Evolutionary conservation across 257 asterid species (phyloP).

Genomic region (Oldenlandia corymbosa): DNA sequence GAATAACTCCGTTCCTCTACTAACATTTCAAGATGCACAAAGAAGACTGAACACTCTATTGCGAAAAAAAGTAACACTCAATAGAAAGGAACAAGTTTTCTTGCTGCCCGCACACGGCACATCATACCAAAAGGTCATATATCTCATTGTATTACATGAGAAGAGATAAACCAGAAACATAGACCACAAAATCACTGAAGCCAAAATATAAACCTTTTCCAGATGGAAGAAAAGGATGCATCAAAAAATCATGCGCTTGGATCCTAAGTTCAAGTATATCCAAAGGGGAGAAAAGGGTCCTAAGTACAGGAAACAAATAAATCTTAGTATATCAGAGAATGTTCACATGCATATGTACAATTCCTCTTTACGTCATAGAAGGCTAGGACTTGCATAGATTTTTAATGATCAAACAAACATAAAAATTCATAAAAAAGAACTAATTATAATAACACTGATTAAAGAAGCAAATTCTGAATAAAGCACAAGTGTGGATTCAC

Average conservation of each 20-base stretch:
- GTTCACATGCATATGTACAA: neutral
- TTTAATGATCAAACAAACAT: neutral
- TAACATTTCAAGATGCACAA: too few relatives aligned
- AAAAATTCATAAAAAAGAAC: neutral
- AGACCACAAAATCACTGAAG: too few relatives aligned
- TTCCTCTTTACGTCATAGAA: neutral
- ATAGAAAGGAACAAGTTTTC: neutral
- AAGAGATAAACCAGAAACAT: neutral
- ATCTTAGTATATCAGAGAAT: neutral
- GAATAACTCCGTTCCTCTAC: too few relatives aligned
- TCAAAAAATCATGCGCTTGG: neutral
- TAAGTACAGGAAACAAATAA: neutral
- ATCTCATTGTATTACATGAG: neutral
- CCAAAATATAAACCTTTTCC: neutral
- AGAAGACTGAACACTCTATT: neutral
- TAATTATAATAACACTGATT: neutral
- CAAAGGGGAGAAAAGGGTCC: neutral
- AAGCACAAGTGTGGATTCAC: constrained; percentile 17
- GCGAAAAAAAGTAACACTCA: neutral
- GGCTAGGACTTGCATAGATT: neutral
- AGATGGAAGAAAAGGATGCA: neutral
- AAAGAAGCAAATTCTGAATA: neutral
- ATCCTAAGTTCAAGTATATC: neutral
- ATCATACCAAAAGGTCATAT: neutral
- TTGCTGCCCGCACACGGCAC: neutral